These are phyloP conservation scores for Fusarium sp. DNA, from an alignment of 2,329 filamentous ascomycete species.

Conservation along the genomic window DNA sequence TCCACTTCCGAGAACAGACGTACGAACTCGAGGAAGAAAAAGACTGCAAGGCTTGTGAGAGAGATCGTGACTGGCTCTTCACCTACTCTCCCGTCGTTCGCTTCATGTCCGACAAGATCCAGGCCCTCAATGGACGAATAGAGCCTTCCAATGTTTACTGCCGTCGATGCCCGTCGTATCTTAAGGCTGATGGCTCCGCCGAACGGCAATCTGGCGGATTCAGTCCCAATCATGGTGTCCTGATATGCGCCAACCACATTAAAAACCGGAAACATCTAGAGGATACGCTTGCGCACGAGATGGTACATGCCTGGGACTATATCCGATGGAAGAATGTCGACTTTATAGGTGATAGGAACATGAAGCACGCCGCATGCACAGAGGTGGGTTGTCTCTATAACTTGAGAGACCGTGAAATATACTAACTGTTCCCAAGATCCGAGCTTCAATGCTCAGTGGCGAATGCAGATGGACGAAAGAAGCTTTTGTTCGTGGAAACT, in stretches of 20 bases:
- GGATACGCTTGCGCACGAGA: conserved; percentile 95
- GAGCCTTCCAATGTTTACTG: conserved; percentile 83
- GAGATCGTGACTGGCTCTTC: conserved; percentile 86
- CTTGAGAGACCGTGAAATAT: neutral
- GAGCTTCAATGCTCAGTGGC: conserved; percentile 90
- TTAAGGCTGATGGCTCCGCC: conserved; percentile 69
- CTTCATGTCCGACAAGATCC: conserved; percentile 87
- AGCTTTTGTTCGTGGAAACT: conserved; percentile 86
- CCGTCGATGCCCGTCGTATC: conserved; percentile 76
- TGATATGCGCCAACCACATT: conserved; percentile 94
- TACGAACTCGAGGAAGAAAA: conserved; percentile 80
- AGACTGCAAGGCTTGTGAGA: conserved; percentile 86
- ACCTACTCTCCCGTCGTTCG: conserved; percentile 86
- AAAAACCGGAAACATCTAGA: conserved; percentile 84
- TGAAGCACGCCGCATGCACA: conserved; percentile 92
- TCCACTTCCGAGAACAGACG: conserved; percentile 82
- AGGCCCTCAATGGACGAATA: conserved; percentile 81
- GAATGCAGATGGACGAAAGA: conserved; percentile 94
- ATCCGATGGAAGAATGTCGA: conserved; percentile 87
- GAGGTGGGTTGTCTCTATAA: conserved; percentile 71
- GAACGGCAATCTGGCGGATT: conserved; percentile 84
- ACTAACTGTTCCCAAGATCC: conserved; percentile 70
- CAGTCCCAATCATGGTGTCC: conserved; percentile 85
- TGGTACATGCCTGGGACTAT: conserved; percentile 98
- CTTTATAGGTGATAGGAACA: conserved; percentile 75